Evolutionary conservation across 2,329 filamentous ascomycete genomes (phyloP), one percentile per base, ranked within the genome.

Genomic region (Verticillium zaregamsianum): DNA sequence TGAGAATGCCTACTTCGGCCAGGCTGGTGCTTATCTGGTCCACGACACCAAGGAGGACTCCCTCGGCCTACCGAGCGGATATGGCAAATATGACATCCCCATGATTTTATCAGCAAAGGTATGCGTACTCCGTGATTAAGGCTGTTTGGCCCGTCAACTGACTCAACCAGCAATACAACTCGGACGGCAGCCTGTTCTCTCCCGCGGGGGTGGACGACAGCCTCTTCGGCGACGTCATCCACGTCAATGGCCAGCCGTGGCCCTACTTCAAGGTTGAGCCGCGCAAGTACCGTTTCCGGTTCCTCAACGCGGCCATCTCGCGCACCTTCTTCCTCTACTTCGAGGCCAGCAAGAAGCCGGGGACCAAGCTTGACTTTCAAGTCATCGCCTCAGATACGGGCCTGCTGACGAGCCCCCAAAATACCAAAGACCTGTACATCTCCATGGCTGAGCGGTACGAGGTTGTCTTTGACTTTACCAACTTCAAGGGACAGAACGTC

Each of bases 191-290:
- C 32, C 72, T 84, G 9, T 71, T 73, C 11, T 77, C 73, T 5
- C 67, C 68, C 2, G 75, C 73, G 14, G 69, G 71, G 54, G 77
- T 80, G 59, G 68, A 72, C 7, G 71, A 68, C 31, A 79, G 77
- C 59, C 71, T 83, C 12, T 83, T 77, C 63, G 82, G 82, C 14
- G 82, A 85, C 66, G 73, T 82, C 2, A 82, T 84, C 59, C 76
- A 83, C 55, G 81, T 84, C 65, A 84, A 85, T 64, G 79, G 78
- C 5, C 77, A 81, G 63, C 82, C 82, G 3, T 85, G 82, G 82
- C 82, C 83, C 3, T 83, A 73, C 64, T 65, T 82, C 49, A 74
- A 76, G 8, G 82, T 84, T 3, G 79, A 85, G 68, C 80, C 80
- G 5, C 77, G 82, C 67, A 84, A 84, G 66, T 85, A 85, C 70